Evolutionary conservation across 371 early-diverging fungal genomes (phyloP), one percentile per base, ranked within the genome.

Genomic region (Homolaphlyctis polyrhiza): DNA sequence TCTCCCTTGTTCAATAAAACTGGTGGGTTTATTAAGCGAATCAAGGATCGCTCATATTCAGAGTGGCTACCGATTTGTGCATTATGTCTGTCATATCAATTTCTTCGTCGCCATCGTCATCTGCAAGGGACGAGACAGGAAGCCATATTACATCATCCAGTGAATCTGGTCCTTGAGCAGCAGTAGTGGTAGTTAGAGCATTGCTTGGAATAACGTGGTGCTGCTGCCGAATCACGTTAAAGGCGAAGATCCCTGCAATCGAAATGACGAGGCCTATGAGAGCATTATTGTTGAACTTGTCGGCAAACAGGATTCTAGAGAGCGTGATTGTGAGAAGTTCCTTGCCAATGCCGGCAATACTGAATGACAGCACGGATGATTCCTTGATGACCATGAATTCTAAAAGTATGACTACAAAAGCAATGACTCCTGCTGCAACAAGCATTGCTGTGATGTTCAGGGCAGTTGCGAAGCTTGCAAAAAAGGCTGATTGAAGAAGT

Each of bases 311-410:
- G 45, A 87, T n/a, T 1, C 76, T 71, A 0, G 90, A 86, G 4
- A 86, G 73, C 28, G 80, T 72, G 18, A 92, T 84, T 29, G 90
- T 90, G 3, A 88, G 76, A 5, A 91, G 86, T 73, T 92, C 92
- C 79, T 94, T 95, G 62, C 87, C 80, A 60, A 94, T 92, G 2
- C 95, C 95, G 13, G 91, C 92, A 2, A 96, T 88, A 28, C 92
- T 90, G 43, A 96, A 72, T 0, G 95, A 92, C 2, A 96, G 84
- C 0, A 91, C 92, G 14, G 88, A 87, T 1, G 94, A 95, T 35
- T 77, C 82, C 61, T 87, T 81, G 57, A 95, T 92, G 39, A 39
- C 39, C 39, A 39, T 39, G 52, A 51, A 27, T n/a, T 51, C 11
- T 8, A 51, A 51, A 51, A 90, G 72, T 0, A 91, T 87, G 93